phyloP scores from a whole-genome alignment of 441 rosid genomes.

The Sinapis alba region DNA sequence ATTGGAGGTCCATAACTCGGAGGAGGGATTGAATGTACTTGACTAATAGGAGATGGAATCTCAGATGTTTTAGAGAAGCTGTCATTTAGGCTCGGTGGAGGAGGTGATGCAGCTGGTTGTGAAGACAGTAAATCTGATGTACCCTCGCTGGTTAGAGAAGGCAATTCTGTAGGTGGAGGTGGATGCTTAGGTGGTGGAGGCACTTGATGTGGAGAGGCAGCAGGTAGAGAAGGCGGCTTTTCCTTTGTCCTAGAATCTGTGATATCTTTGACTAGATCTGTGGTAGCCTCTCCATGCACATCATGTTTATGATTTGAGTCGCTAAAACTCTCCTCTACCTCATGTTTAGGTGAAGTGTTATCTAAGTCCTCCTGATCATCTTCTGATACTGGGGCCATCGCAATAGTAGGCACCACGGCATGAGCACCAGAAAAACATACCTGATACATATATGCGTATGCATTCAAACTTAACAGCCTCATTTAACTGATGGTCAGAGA shows the following conservation, averaged over 20 bases:
- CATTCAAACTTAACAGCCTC: conserved; percentile 68
- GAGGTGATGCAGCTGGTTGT: conserved; percentile 31
- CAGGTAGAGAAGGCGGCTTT: conserved; percentile 34
- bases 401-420: conserved; percentile 61
- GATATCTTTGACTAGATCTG: conserved; percentile 84
- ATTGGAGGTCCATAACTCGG: conserved; percentile 38
- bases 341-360: conserved; percentile 83
- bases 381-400: conserved; percentile 47
- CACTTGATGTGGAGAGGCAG: conserved; percentile 36
- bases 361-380: conserved; percentile 73
- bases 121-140: conserved; percentile 11
- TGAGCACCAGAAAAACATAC: conserved; percentile 82
- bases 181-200: conserved; percentile 39
- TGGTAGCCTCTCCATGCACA: conserved; percentile 43
- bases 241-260: conserved; percentile 41
- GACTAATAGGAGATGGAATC: conserved; percentile 32
- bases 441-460: conserved; percentile 78
- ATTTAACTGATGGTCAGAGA: conserved; percentile 30
- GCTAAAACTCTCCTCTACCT: conserved; percentile 94
- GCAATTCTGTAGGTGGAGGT: conserved; percentile 40
- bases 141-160: conserved; percentile 29
- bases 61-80: conserved; percentile 26
- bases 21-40: conserved; percentile 35
- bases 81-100: conserved; percentile 32
- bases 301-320: conserved; percentile 57